phyloP scores from a whole-genome alignment of 306 rosid genomes.

The Castanopsis chinensis region DNA sequence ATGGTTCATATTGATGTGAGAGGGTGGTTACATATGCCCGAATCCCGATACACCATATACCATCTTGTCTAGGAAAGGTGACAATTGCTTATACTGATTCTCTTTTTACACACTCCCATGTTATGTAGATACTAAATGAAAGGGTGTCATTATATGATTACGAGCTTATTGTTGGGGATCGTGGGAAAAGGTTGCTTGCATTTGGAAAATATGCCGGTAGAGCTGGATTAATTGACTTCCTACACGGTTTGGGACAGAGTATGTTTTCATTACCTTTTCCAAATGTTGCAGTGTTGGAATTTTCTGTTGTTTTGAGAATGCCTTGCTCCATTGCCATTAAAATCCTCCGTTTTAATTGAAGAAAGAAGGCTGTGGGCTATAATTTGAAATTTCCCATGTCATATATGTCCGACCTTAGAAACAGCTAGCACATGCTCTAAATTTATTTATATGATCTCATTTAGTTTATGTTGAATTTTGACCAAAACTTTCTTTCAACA shows the following conservation, averaged over 20 bases:
- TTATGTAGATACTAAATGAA: constrained; percentile 62
- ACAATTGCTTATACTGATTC: constrained; percentile 11
- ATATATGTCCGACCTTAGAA: neutral
- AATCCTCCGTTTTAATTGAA: neutral
- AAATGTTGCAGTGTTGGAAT: neutral
- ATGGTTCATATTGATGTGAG: too few species aligned
- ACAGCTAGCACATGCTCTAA: neutral
- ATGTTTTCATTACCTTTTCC: constrained; percentile 28
- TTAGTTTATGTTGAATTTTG: constrained; percentile 6
- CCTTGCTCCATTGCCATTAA: neutral
- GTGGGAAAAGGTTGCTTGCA: constrained; percentile 73
- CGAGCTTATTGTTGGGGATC: constrained; percentile 82
- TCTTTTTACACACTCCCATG: neutral
- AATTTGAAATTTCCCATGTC: neutral
- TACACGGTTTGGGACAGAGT: constrained; percentile 80
- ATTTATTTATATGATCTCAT: neutral
- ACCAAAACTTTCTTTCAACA: constrained; percentile 27
- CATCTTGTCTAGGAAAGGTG: too few species aligned
- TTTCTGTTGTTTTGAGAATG: too few species aligned
- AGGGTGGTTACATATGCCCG: too few species aligned
- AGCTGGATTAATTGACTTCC: constrained; percentile 87
- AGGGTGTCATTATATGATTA: constrained; percentile 79
- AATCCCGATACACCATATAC: too few species aligned
- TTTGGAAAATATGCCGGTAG: constrained; percentile 95
- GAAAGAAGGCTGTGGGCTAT: neutral